Base-by-base conservation (phyloP, 495 filamentous ascomycete species). In the Podospora conica region DNA sequence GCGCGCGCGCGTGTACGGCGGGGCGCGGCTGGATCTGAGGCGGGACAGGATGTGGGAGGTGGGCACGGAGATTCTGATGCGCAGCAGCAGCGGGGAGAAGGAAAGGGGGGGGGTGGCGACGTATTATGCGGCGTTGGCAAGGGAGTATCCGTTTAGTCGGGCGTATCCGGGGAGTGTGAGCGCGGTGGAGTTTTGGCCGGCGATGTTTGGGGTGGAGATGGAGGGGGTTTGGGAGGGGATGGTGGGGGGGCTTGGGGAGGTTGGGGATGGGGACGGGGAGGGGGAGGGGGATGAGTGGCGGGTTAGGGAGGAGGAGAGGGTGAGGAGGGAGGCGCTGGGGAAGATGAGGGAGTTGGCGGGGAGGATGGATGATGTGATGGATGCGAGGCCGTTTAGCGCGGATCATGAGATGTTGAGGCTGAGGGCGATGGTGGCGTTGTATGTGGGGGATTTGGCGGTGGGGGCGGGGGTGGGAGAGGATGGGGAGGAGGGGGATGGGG, bases 371-470 rank as follows among this genome's bases (percentile, higher is more conserved):
- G 77, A 83, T 29, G 68, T 89, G 9, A 78, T 92, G 69, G 79
- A 80, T 33, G 86, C 84, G 24, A 81, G 83, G 29, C 90, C 91
- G 1, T 92, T 86, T 70, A 85, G 84, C 1, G 81, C 85, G 55
- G 83, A 83, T 55, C 65, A 78, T 10, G 80, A 81, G 58, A 72
- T 95, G 60, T 77, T 89, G 33, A 75, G 85, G 62, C 75, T 93
- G 10, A 77, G 88, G 55, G 90, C 80, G 9, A 90, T 90, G 84
- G 76, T 91, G 9, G 84, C 80, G 10, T 74, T 90, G 27, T 93
- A 88, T 83, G 78, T 91, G 23, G 85, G 77, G 2, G 90, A 93
- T 68, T 72, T 94, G 61, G 64, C 57, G 15, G 58, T 80, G 61
- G 1, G 27, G 48, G 1, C 66, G 69, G 11, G 66, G 69, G 53